phyloP scores from a whole-genome alignment of 768 basidiomycete species.

The Leccinum incarnatum region DNA sequence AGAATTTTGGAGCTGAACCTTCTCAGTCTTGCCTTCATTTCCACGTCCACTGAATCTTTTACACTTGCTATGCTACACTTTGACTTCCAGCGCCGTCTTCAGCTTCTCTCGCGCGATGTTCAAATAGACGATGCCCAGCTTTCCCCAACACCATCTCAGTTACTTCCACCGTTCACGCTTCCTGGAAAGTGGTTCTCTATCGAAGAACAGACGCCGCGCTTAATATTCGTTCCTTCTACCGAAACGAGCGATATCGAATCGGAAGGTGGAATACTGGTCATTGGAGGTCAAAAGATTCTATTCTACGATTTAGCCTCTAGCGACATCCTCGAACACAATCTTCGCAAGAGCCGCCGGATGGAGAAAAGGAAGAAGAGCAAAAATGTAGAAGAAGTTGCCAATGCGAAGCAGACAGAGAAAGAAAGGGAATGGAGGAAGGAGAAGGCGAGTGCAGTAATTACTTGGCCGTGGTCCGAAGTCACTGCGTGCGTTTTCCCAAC shows the following conservation, averaged over 20 bases:
- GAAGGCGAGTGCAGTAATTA: conserved; percentile 53
- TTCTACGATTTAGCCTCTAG: conserved; percentile 56
- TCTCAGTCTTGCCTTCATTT: conserved; percentile 62
- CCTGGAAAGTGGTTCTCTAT: conserved; percentile 44
- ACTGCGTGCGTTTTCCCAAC: conserved; percentile 51
- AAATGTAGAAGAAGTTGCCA: conserved; percentile 39
- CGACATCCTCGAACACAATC: conserved; percentile 49
- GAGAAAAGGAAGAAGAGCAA: conserved; percentile 50
- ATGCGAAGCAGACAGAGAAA: conserved; percentile 55
- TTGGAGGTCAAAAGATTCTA: conserved; percentile 65
- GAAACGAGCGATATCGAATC: conserved; percentile 31
- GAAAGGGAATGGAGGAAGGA: conserved; percentile 52
- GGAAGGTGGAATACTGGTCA: conserved; percentile 67
- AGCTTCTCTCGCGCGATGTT: conserved; percentile 60
- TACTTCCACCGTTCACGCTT: conserved; percentile 53
- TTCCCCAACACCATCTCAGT: conserved; percentile 49
- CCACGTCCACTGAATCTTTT: conserved; percentile 39
- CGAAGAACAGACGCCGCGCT: conserved; percentile 38
- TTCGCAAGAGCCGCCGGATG: conserved; percentile 51
- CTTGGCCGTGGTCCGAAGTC: conserved; percentile 77
- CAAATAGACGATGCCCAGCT: conserved; percentile 39
- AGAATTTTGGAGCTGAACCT: conserved; percentile 70
- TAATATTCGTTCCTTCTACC: conserved; percentile 36
- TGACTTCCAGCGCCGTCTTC: conserved; percentile 60
- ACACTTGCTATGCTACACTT: conserved; percentile 65